A percentile compares a stretch with the other conserved stretches of the same genome.
Conservation (phyloP, 108 stramenopile species). For the Fistulifera solaris region DNA sequence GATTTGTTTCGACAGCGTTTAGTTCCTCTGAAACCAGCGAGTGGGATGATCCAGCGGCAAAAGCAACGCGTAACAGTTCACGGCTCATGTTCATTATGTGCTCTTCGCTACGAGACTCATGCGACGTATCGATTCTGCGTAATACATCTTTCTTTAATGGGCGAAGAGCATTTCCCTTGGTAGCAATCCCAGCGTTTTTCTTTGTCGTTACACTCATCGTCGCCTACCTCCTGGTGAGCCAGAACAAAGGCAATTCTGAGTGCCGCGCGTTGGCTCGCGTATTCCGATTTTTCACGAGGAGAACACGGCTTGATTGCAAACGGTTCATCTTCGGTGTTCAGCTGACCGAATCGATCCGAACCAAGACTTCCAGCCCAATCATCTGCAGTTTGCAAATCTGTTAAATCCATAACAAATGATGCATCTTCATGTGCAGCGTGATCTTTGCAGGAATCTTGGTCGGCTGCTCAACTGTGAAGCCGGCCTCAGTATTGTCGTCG, state of each 20-base stretch:
- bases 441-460: background rate
- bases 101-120: constrained; percentile 5
- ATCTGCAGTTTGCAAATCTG: constrained; percentile 16
- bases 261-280: constrained; percentile 28
- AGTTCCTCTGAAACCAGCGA: constrained; percentile 21
- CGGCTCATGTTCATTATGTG: constrained; percentile 27
- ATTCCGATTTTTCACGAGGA: constrained; percentile 49
- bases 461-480: background rate
- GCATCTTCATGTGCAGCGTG: constrained; percentile 49
- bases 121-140: constrained; percentile 17
- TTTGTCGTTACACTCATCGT: no score
- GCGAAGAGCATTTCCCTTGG: background rate
- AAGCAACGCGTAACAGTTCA: constrained; percentile 68
- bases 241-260: constrained; percentile 76
- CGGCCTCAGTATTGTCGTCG: constrained; percentile 17
- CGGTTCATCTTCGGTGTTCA: constrained; percentile 57
- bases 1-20: constrained; percentile 1
- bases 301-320: constrained; percentile 33
- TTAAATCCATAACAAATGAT: constrained; percentile 78
- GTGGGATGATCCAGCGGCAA: constrained; percentile 24
- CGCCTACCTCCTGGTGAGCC: constrained; percentile 46
- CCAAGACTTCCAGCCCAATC: background rate
- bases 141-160: background rate
- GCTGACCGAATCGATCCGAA: background rate
- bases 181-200: background rate